phyloP scores from a whole-genome alignment of 2,329 filamentous ascomycete species.

The Cladosporium sp. region DNA sequence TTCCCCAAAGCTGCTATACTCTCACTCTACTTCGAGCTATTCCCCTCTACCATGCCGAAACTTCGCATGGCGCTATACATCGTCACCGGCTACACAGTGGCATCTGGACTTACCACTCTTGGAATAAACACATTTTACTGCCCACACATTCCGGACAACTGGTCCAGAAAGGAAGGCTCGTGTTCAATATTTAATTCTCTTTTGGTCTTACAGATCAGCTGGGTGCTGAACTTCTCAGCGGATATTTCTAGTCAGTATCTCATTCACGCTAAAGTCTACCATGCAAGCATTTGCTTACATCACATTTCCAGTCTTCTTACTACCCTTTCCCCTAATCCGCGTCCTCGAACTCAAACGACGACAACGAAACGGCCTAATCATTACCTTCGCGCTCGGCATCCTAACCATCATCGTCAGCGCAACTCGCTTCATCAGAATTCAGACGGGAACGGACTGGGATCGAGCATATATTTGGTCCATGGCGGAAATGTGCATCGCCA shows the following conservation, averaged over 20 bases:
- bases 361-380: background rate
- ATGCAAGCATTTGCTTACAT: background rate
- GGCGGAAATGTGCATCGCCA: background rate
- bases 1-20: constrained; percentile 3
- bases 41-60: background rate
- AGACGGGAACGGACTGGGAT: background rate
- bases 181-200: constrained; percentile 1
- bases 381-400: constrained; percentile 1
- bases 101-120: background rate
- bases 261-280: background rate
- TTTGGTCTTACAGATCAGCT: constrained; percentile 1
- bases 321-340: background rate
- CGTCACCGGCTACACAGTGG: background rate
- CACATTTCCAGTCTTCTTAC: background rate
- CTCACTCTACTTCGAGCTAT: constrained; percentile 1
- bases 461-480: background rate
- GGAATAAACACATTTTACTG: background rate
- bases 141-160: background rate
- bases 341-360: background rate
- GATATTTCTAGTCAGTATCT: background rate
- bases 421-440: constrained; percentile 1
- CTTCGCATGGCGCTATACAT: constrained; percentile 3
- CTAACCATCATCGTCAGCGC: background rate
- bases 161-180: background rate
- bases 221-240: constrained; percentile 4